These are phyloP conservation scores for Candolleomyces eurysporus DNA, from an alignment of 768 basidiomycete species.

Conservation along the genomic window DNA sequence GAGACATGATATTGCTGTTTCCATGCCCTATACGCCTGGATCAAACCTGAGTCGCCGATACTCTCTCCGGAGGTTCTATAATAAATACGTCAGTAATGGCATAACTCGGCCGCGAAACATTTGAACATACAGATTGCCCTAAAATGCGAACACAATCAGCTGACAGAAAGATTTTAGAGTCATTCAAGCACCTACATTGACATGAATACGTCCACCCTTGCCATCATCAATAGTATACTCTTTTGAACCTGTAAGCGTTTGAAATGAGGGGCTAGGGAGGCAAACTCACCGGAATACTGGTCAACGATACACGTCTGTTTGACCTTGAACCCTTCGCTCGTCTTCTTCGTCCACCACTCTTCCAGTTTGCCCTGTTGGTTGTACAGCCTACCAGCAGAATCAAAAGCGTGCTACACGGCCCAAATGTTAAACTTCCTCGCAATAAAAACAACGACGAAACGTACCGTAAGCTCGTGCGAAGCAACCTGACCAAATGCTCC, in stretches of 20 bases:
- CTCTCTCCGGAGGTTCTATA: constrained; percentile 86
- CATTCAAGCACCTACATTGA: constrained; percentile 58
- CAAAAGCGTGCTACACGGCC: constrained; percentile 73
- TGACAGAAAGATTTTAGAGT: background rate
- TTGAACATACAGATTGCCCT: constrained; percentile 71
- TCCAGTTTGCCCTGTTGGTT: constrained; percentile 86
- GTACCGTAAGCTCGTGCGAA: constrained; percentile 86
- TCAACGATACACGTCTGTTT: constrained; percentile 87
- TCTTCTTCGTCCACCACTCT: constrained; percentile 92
- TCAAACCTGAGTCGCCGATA: constrained; percentile 81
- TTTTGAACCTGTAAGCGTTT: constrained; percentile 22
- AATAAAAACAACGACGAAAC: constrained; percentile 17
- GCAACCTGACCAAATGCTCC: constrained; percentile 93
- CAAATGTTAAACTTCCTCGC: background rate
- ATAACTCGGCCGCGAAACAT: background rate
- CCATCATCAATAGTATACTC: constrained; percentile 85
- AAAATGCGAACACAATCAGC: constrained; percentile 1
- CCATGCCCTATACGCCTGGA: constrained; percentile 93
- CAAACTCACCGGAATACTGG: constrained; percentile 74
- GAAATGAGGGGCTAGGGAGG: background rate
- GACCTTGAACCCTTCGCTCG: constrained; percentile 78
- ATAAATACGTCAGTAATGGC: constrained; percentile 10
- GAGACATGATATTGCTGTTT: constrained; percentile 69
- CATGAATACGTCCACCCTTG: constrained; percentile 76
- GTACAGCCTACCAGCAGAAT: constrained; percentile 86